These are phyloP conservation scores for Fusarium heterosporum DNA, from an alignment of 2,329 filamentous ascomycete genomes.

Conservation along the genomic window DNA sequence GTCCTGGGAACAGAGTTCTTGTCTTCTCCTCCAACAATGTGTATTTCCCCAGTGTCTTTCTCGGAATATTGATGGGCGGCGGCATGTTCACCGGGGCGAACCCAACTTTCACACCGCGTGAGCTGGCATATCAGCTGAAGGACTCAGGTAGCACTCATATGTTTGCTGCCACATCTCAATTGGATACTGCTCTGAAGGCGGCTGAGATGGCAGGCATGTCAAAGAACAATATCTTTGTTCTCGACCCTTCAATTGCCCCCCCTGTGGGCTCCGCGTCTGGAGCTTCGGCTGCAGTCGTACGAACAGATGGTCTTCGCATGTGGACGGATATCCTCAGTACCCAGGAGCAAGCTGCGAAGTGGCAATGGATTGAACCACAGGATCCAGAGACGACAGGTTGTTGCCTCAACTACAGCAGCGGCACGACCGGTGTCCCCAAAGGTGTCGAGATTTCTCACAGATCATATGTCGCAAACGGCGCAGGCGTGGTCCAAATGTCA, in stretches of 20 bases:
- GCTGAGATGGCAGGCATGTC: conserved; percentile 68
- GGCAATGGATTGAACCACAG: conserved; percentile 70
- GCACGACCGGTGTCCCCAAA: conserved; percentile 84
- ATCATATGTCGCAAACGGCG: conserved; percentile 78
- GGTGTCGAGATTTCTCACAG: conserved; percentile 83
- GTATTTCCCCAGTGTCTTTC: conserved; percentile 76
- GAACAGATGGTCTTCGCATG: conserved; percentile 51
- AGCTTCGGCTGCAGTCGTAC: conserved; percentile 47
- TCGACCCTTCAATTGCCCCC: conserved; percentile 63
- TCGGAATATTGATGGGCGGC: conserved; percentile 80
- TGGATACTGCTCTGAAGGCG: conserved; percentile 75
- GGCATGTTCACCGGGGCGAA: conserved; percentile 83
- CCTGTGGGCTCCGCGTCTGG: not conserved
- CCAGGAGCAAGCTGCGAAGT: conserved; percentile 57
- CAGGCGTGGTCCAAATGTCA: conserved; percentile 60
- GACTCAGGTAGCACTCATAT: conserved; percentile 77
- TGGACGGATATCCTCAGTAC: conserved; percentile 70
- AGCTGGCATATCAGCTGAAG: conserved; percentile 79
- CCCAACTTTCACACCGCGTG: conserved; percentile 72
- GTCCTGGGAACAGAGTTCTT: conserved; percentile 75
- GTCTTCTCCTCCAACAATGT: conserved; percentile 81
- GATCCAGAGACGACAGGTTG: conserved; percentile 66
- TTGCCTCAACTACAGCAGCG: conserved; percentile 81
- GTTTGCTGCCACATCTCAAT: conserved; percentile 67
- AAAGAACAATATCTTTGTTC: conserved; percentile 71